phyloP scores from a whole-genome alignment of 2,329 filamentous ascomycete genomes.

The Cercospora zeae-maydis region DNA sequence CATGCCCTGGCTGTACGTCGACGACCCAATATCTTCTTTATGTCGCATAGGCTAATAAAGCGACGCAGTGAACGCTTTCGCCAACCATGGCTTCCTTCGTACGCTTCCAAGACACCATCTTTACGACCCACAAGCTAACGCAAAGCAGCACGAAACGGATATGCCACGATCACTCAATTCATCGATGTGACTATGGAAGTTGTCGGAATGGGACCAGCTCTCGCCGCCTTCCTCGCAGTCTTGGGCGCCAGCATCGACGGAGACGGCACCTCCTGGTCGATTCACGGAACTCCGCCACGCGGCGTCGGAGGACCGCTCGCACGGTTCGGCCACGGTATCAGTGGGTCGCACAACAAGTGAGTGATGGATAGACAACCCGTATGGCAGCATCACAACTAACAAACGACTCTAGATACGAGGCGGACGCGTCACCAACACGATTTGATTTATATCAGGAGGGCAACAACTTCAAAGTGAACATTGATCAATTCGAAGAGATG shows the following conservation, averaged over 20 bases:
- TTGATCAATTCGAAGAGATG: conserved; percentile 31
- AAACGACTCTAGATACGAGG: conserved; percentile 30
- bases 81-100: conserved; percentile 21
- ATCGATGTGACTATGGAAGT: conserved; percentile 30
- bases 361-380: neutral
- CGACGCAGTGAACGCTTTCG: conserved; percentile 25
- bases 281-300: conserved; percentile 20
- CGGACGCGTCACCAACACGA: conserved; percentile 35
- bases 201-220: conserved; percentile 37
- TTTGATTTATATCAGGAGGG: conserved; percentile 34
- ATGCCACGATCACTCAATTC: conserved; percentile 33
- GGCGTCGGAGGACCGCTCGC: conserved; percentile 15
- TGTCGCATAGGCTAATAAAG: neutral
- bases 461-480: conserved; percentile 29
- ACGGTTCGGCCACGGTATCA: conserved; percentile 18
- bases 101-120: neutral
- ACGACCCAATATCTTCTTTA: neutral
- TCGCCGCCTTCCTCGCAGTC: conserved; percentile 26
- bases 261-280: conserved; percentile 19
- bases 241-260: conserved; percentile 21
- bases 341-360: conserved; percentile 35
- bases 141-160: conserved; percentile 26
- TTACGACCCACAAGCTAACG: neutral
- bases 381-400: neutral
- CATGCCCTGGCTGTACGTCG: conserved; percentile 30